Base-by-base conservation (phyloP, 1,139 yeast species). In the Candida tunisiensis region DNA sequence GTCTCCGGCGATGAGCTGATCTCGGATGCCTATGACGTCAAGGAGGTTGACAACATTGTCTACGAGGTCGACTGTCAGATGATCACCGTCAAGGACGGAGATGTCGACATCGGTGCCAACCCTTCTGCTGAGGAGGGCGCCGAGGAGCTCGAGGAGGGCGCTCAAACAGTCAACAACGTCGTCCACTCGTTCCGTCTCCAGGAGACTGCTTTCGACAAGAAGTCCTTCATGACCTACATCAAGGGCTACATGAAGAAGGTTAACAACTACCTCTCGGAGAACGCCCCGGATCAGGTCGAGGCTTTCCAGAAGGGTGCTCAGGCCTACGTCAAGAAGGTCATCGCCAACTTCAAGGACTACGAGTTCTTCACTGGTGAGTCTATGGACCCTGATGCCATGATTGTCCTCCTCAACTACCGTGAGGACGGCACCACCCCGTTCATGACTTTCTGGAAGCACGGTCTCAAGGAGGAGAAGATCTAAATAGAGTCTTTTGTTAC, bases 361-460 rank as follows among this genome's bases (percentile, higher is more conserved):
- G 98, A 88, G 56, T 88, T 88, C 73, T 88, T 63, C 83, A 88
- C 94, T 46, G 98, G 98, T 69, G 96, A 88, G 69, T 78, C 93
- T 54, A 91, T 88, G 99, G 94, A 91, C 74, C 95, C 96, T 59
- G 96, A 88, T 61, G 95, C 78, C 51, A 88, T 88, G 98, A 65
- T 88, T 55, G 85, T 82, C 47, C 74, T 88, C 61, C 78, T 88
- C 65, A 88, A 88, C 92, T 88, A 88, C 83, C 92, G 99, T 68
- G 98, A 88, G 69, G 96, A 88, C 57, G 99, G 98, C 68, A 67
- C 74, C 50, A 91, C 99, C 45, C 98, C 98, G 54, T 91, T 55
- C 68, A 91, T 88, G 54, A 82, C 85, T 45, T 73, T 83, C 75
- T 88, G 96, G 96, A 91, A 85, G 70, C 96, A 88, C 63, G 98